Base-by-base conservation (phyloP, 1,139 yeast genomes). In the Nakaseomyces uthaithaninus region DNA sequence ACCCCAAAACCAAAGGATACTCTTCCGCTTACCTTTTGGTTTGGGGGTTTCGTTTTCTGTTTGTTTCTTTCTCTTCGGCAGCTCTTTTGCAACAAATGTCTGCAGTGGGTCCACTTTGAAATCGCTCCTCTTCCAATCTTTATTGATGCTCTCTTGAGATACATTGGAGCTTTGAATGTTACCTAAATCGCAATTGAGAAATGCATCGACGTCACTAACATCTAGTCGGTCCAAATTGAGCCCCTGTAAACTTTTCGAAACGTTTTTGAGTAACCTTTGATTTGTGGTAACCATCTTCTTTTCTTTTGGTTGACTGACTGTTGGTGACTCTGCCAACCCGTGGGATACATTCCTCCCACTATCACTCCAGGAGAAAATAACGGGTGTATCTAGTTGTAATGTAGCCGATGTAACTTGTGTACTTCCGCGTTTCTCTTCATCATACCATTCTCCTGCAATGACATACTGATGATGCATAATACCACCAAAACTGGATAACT, bases 101-200 rank as follows among this genome's bases (percentile, higher is more conserved):
- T 50, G 51, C 22, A 57, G 43, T 8, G 62, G 61, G 42, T 56
- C 54, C 11, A 56, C 59, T 41, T 50, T 53, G 38, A 57, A 55
- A 7, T 39, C 23, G 7, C 55, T 41, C 9, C 31, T 39, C 3
- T 44, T 42, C 38, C 43, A 39, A 9, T 25, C 37, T 9, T 36
- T 31, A 34, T 37, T 42, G 3, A 17, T 17, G 12, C 27, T 36
- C 26, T 40, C 37, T n/a, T 28, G 23, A 10, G 36, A 11, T 7
- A 27, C 12, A 25, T 28, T 23, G 17, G 23, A 11, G 12, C 10
- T 26, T 28, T 41, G 35, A 15, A 36, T 37, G 27, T n/a, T 34
- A 16, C 38, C 14, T 31, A 27, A 38, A 14, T 20, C 25, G 11
- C n/a, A 14, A 3, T 10, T n/a, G 1, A 18, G 3, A n/a, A 23